A percentile compares a stretch with the other conserved stretches of the same genome.
phyloP scores from a whole-genome alignment of 225 moss, liverwort and hornwort genomes.

The Thuidium tamariscinum region DNA sequence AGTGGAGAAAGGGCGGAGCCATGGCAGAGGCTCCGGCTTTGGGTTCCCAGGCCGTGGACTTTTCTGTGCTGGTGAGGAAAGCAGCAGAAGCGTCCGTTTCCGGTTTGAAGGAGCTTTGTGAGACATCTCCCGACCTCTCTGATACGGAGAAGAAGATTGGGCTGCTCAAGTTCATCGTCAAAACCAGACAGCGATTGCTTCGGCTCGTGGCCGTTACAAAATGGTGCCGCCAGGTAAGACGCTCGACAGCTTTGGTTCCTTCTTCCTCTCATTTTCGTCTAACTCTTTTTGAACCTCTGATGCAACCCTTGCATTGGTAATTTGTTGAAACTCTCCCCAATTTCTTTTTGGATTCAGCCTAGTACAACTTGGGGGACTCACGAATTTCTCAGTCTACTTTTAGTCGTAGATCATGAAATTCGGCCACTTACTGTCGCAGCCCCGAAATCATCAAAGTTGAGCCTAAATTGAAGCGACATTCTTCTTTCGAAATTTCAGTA shows the following conservation, averaged over 20 bases:
- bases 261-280: background rate
- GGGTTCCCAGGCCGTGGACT: conserved; percentile 81
- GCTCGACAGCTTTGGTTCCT: background rate
- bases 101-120: conserved; percentile 62
- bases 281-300: background rate
- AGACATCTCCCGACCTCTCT: conserved; percentile 65
- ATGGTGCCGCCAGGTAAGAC: conserved; percentile 92
- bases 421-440: background rate
- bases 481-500: background rate
- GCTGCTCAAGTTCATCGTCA: conserved; percentile 77
- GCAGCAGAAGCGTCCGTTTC: conserved; percentile 64
- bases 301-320: background rate
- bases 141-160: conserved; percentile 94
- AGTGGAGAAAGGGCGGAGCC: conserved; percentile 28
- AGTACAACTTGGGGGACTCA: background rate
- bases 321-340: background rate
- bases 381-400: background rate
- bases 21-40: conserved; percentile 53
- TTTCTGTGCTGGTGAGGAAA: conserved; percentile 78
- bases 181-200: conserved; percentile 88
- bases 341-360: background rate
- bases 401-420: background rate
- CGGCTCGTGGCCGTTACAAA: conserved; percentile 78
- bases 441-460: background rate
- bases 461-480: background rate